A percentile compares a stretch with the other conserved stretches of the same genome.
Conservation (phyloP, 1,139 yeast genomes). For the Suhomyces chickasaworum region DNA sequence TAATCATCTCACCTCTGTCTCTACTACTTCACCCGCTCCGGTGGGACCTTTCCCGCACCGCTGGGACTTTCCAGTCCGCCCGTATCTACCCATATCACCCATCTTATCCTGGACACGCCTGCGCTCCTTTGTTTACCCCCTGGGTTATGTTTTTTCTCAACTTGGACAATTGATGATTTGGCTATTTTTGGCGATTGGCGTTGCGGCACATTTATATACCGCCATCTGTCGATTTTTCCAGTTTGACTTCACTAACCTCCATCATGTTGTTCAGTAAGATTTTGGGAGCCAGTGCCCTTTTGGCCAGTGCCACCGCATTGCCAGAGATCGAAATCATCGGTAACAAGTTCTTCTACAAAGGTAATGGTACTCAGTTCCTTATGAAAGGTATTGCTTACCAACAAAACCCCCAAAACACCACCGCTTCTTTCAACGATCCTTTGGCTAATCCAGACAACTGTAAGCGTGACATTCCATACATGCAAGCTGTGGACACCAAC, state of each 20-base stretch:
- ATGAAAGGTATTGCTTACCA: constrained; percentile 81
- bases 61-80: too few species aligned
- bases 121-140: constrained; percentile 9
- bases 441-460: constrained; percentile 42
- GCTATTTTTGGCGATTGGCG: constrained; percentile 8
- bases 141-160: constrained; percentile 10
- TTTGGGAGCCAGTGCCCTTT: constrained; percentile 39
- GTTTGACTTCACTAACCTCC: not conserved
- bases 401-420: constrained; percentile 57
- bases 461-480: constrained; percentile 75
- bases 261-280: constrained; percentile 53
- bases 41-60: too few species aligned
- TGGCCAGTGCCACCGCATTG: constrained; percentile 39
- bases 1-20: too few species aligned
- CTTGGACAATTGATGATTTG: constrained; percentile 7
- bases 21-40: too few species aligned
- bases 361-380: constrained; percentile 80
- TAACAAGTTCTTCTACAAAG: constrained; percentile 75
- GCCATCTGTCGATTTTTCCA: constrained; percentile 2
- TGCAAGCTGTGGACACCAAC: constrained; percentile 63
- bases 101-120: not conserved
- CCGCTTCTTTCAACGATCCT: constrained; percentile 31
- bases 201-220: constrained; percentile 4
- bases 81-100: not conserved
- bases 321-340: constrained; percentile 63